Percentiles rank a stretch among this genome's conserved stretches.
Evolutionary conservation across 306 rosid genomes (phyloP).

Genomic region (Ceratonia siliqua): DNA sequence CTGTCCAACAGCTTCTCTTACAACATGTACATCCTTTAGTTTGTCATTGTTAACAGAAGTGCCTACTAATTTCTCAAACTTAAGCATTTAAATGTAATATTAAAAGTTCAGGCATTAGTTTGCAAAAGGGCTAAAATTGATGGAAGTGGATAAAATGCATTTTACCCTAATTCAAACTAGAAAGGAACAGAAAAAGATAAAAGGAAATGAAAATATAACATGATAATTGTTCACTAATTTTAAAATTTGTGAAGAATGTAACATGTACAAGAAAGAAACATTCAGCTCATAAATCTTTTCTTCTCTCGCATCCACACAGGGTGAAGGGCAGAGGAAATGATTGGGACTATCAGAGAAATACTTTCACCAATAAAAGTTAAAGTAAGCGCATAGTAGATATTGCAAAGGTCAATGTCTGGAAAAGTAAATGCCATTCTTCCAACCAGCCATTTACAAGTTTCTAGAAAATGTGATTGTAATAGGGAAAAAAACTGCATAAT

Average conservation of each 20-base stretch:
- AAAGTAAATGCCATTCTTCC: background rate
- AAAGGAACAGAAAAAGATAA: background rate
- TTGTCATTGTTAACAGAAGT: background rate
- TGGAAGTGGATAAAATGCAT: background rate
- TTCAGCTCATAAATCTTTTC: slow-evolving; percentile 5
- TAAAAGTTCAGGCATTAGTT: background rate
- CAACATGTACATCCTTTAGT: background rate
- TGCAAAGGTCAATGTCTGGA: background rate
- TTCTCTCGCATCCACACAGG: background rate
- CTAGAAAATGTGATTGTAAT: background rate
- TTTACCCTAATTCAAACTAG: background rate
- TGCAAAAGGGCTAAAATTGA: background rate
- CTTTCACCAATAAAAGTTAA: background rate
- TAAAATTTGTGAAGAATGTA: background rate
- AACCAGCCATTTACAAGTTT: background rate
- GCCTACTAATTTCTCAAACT: background rate
- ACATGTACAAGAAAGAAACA: background rate
- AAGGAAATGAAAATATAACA: background rate
- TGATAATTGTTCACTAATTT: background rate
- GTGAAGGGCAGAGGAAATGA: background rate
- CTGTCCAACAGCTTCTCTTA: background rate
- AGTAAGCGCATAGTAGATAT: background rate
- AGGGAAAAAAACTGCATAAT: background rate
- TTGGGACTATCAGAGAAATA: background rate
- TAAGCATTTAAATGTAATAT: slow-evolving; percentile 16